Evolutionary conservation across 129 eudicot species (phyloP).

Genomic region (Pseudognaphalium luteoalbum): DNA sequence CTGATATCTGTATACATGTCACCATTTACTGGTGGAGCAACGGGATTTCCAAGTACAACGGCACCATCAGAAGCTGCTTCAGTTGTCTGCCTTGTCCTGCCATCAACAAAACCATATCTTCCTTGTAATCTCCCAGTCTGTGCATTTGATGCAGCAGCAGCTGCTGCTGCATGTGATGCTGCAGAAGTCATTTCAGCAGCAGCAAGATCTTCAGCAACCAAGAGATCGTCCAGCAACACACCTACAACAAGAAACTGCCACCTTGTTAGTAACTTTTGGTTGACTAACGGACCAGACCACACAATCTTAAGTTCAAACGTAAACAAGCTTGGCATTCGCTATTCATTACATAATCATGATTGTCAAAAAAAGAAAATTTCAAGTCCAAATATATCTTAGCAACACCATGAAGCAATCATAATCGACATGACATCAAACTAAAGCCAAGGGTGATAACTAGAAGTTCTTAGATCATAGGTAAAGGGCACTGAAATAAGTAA

Average conservation of each 20-base stretch:
- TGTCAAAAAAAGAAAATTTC: background rate
- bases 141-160: conserved; percentile 70
- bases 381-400: background rate
- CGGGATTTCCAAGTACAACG: conserved; percentile 89
- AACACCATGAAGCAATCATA: conserved; percentile 3
- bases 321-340: background rate
- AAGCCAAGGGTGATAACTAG: background rate
- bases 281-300: background rate
- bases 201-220: conserved; percentile 92
- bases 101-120: conserved; percentile 77
- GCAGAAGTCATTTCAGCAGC: conserved; percentile 86
- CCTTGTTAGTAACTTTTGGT: background rate
- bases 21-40: conserved; percentile 91
- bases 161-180: conserved; percentile 91
- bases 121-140: conserved; percentile 62
- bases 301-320: background rate
- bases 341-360: background rate
- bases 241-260: conserved; percentile 42
- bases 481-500: background rate
- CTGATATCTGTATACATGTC: conserved; percentile 87
- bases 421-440: background rate
- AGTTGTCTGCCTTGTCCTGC: conserved; percentile 53
- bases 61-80: conserved; percentile 67
- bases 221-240: conserved; percentile 87
- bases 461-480: background rate